These are phyloP conservation scores for Colletotrichum cordylinicola DNA, from an alignment of 2,329 filamentous ascomycete genomes.

Conservation along the genomic window DNA sequence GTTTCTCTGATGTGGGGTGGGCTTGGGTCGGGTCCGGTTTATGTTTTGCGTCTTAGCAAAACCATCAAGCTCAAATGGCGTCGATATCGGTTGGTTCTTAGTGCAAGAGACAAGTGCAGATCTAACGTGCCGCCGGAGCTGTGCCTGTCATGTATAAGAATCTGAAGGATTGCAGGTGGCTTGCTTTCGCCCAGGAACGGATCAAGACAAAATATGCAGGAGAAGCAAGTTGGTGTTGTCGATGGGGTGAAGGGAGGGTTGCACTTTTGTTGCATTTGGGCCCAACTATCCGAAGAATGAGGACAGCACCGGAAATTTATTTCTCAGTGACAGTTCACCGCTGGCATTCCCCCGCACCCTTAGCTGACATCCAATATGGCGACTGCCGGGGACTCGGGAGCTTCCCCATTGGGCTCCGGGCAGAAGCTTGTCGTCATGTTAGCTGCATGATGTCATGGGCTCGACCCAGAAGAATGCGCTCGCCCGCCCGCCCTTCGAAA, in stretches of 20 bases:
- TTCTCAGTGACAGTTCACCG: conserved; percentile 1
- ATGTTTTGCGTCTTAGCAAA: not conserved
- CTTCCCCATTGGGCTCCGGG: conserved; percentile 2
- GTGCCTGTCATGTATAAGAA: not conserved
- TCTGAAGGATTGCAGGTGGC: not conserved
- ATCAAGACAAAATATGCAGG: not conserved
- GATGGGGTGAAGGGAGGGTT: not conserved
- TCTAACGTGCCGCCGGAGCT: not conserved
- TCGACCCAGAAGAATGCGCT: not conserved
- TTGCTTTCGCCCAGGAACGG: not conserved
- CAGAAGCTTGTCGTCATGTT: conserved; percentile 16
- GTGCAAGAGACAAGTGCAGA: not conserved
- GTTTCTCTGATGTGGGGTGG: not conserved
- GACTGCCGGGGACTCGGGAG: not conserved
- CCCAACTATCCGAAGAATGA: not conserved
- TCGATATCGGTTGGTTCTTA: not conserved
- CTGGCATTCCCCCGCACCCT: not conserved
- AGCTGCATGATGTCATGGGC: conserved; percentile 20
- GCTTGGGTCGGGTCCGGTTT: not conserved
- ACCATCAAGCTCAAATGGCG: not conserved
- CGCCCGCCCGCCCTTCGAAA: not conserved
- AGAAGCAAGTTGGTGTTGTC: not conserved
- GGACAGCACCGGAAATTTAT: not conserved
- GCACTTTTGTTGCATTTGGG: not conserved
- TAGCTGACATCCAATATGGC: not conserved